Conservation (phyloP, 768 basidiomycete genomes). For the Zangia roseola region DNA sequence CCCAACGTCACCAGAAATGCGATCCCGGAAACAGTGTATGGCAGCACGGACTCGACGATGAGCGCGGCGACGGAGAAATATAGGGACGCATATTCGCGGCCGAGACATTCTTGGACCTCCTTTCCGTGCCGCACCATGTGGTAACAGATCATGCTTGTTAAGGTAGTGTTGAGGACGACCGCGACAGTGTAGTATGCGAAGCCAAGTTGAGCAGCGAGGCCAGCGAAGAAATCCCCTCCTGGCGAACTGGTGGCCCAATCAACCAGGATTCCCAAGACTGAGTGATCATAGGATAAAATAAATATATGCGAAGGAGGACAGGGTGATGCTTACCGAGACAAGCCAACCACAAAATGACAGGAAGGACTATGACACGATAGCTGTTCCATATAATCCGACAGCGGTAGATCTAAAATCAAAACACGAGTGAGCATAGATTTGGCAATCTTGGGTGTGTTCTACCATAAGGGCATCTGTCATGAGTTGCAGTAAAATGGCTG, state of each 20-base stretch:
- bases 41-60: slow-evolving; percentile 13
- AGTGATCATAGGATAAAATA: not conserved
- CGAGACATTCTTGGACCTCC: not conserved
- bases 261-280: not conserved
- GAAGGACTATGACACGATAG: slow-evolving; percentile 1
- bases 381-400: slow-evolving; percentile 33
- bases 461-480: slow-evolving; percentile 26
- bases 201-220: not conserved
- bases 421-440: slow-evolving; percentile 8
- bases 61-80: slow-evolving; percentile 2
- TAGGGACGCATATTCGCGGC: not conserved
- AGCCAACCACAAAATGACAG: slow-evolving; percentile 10
- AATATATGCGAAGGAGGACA: not conserved
- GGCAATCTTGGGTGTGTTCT: slow-evolving; percentile 28
- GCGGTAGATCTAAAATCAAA: slow-evolving; percentile 35
- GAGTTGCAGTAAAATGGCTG: slow-evolving; percentile 28
- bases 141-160: slow-evolving; percentile 12
- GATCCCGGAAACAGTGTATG: slow-evolving; percentile 14
- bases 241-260: not conserved
- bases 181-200: slow-evolving; percentile 2
- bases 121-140: slow-evolving; percentile 1
- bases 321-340: slow-evolving; percentile 10
- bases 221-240: not conserved
- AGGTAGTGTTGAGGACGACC: slow-evolving; percentile 5
- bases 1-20: slow-evolving; percentile 9